A percentile compares a stretch with the other conserved stretches of the same genome.
Conservation (phyloP, 768 basidiomycete genomes). For the Lentinus tigrinus region DNA sequence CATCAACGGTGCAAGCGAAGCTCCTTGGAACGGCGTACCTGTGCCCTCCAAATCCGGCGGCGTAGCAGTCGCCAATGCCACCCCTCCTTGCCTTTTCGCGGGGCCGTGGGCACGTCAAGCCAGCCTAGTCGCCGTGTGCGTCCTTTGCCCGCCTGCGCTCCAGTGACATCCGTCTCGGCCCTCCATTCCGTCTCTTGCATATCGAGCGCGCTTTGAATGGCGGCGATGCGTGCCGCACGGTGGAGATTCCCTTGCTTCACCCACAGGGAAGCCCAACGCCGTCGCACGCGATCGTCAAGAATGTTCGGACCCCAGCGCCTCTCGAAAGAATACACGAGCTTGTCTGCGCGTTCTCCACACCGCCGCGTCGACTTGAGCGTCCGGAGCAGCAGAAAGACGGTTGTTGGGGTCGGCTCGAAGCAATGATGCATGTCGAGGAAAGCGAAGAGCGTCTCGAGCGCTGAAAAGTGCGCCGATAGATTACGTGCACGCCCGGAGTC, state of each 20-base stretch:
- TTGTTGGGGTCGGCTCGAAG: conserved; percentile 56
- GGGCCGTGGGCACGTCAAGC: conserved; percentile 4
- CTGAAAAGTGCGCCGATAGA: conserved; percentile 43
- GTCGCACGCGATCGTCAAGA: conserved; percentile 57
- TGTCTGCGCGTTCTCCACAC: conserved; percentile 56
- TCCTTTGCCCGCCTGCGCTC: not conserved
- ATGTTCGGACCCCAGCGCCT: conserved; percentile 54
- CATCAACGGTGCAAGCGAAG: not conserved
- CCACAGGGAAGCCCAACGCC: conserved; percentile 57
- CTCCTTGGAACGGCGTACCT: conserved; percentile 7
- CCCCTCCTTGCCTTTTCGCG: conserved; percentile 6
- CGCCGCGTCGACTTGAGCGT: conserved; percentile 46
- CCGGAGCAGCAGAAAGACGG: conserved; percentile 57
- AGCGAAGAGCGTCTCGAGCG: conserved; percentile 42
- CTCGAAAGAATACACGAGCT: conserved; percentile 44
- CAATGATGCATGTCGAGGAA: conserved; percentile 46
- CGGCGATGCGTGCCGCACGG: conserved; percentile 7
- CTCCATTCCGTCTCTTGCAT: conserved; percentile 6
- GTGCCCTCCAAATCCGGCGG: conserved; percentile 10
- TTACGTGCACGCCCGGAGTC: conserved; percentile 26
- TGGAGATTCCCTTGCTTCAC: conserved; percentile 45
- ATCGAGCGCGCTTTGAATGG: not conserved
- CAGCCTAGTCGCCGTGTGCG: not conserved
- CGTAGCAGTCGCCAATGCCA: conserved; percentile 21
- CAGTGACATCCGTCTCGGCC: conserved; percentile 9